Evolutionary conservation across 2,329 filamentous ascomycete genomes (phyloP).

Genomic region (Xylaria sp.): DNA sequence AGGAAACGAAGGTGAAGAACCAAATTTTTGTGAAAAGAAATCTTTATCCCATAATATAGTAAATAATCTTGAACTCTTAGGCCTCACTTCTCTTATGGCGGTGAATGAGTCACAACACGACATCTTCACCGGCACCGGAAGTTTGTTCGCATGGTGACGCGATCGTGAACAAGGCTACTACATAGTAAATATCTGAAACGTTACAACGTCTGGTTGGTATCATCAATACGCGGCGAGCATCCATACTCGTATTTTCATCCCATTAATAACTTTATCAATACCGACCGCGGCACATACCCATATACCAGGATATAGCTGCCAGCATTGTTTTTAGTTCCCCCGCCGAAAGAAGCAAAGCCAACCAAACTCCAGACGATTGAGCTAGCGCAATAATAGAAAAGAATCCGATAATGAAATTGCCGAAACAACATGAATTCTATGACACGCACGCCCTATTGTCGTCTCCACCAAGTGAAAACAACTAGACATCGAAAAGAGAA

Average conservation of each 20-base stretch:
- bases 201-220: not conserved
- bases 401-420: constrained; percentile 1
- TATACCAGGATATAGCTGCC: not conserved
- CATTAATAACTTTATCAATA: not conserved
- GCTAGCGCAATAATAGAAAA: not conserved
- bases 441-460: not conserved
- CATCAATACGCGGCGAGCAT: not conserved
- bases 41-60: not conserved
- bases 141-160: not conserved
- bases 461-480: not conserved
- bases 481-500: not conserved
- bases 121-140: constrained; percentile 27
- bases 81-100: not conserved
- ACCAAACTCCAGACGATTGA: constrained; percentile 15
- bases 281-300: not conserved
- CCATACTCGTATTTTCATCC: not conserved
- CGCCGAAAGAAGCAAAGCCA: constrained; percentile 1
- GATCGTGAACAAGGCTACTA: not conserved
- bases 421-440: constrained; percentile 15
- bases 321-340: not conserved
- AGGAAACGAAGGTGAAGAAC: not conserved
- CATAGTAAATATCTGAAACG: not conserved
- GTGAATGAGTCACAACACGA: constrained; percentile 27
- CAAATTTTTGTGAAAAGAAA: not conserved
- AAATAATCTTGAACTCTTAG: not conserved